Conservation (phyloP, 1,284 basidiomycete species). For the Austroboletus niveus region DNA sequence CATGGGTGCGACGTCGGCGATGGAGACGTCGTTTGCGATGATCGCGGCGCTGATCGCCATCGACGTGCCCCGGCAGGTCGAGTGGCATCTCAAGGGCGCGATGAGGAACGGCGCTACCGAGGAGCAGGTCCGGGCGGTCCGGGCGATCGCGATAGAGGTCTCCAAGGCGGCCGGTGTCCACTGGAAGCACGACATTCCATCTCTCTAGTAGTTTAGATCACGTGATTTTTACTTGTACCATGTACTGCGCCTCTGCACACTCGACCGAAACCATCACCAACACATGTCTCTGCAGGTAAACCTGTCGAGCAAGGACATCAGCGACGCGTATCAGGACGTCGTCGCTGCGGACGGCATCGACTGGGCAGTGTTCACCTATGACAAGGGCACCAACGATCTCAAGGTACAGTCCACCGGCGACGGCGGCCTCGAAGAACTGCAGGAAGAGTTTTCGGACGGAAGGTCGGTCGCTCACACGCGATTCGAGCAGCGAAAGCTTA, state of each 20-base stretch:
- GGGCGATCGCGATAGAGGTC: constrained; percentile 42
- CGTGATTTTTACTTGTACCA: constrained; percentile 6
- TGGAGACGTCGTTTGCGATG: constrained; percentile 36
- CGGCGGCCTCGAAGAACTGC: constrained; percentile 86
- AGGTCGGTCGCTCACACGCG: constrained; percentile 46
- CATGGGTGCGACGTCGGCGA: constrained; percentile 21
- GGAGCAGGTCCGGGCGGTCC: constrained; percentile 41
- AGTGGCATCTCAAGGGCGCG: constrained; percentile 34
- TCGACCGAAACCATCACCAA: too few species aligned
- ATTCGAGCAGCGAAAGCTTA: too few species aligned
- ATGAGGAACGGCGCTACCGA: constrained; percentile 40
- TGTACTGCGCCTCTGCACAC: background rate
- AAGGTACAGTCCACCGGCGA: constrained; percentile 85
- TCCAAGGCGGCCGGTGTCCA: constrained; percentile 23
- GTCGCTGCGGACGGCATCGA: constrained; percentile 74
- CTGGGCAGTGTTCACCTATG: constrained; percentile 87
- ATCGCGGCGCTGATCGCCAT: constrained; percentile 35
- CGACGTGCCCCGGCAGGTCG: constrained; percentile 34
- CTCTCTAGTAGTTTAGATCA: constrained; percentile 12
- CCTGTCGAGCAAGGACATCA: constrained; percentile 68
- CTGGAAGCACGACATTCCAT: constrained; percentile 20
- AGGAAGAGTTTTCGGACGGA: constrained; percentile 94
- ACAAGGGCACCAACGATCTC: constrained; percentile 85
- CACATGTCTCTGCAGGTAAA: constrained; percentile 72
- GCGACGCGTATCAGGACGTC: constrained; percentile 79